Evolutionary conservation across 2,329 filamentous ascomycete genomes (phyloP), one percentile per base, ranked within the genome.

Genomic region (Periconia digitata): DNA sequence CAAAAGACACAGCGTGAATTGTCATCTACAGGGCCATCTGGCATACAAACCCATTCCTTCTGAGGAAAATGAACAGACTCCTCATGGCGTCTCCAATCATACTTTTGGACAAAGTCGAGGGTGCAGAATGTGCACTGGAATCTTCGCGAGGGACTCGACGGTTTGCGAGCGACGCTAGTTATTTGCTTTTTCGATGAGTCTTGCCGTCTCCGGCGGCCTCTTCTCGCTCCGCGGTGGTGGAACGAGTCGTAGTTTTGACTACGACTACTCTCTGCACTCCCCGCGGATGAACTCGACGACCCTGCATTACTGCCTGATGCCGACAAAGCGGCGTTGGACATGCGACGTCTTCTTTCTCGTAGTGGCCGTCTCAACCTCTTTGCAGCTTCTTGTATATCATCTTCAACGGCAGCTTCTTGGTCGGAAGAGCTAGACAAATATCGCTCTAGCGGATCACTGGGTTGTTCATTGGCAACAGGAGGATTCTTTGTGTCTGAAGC

Each of bases 41-140:
- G 76, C 47, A 76, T 74, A 57, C 78, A 80, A 8, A 73, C 76
- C 78, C 75, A 7, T 82, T 87, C 17, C 84, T 78, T 84, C 83
- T 87, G 46, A 79, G 76, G 66, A 85, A 77, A 6, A 82, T 87
- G 50, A 84, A 64, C 64, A 83, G 85, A 46, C 85, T 70, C 6
- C 60, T 88, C 85, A 64, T 87, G 85, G 46, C 85, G 76, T 51
- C 76, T 74, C 77, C 77, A 80, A 59, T 80, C 77, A 62, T 79
- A 79, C 53, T 80, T 80, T 34, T 77, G 75, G 24, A 72, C 65
- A 47, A 80, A 80, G 3, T 76, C 73, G 44, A 76, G 72, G 8
- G 74, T 70, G 50, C 77, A 80, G 56, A 80, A 80, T 3, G 77
- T 80, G 53, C 77, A 80, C 58, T 80, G 76, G 47, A 74, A 80